A percentile compares a stretch with the other conserved stretches of the same genome.
These are phyloP conservation scores for Podaxis pistillaris DNA, from an alignment of 768 basidiomycete genomes.

Conservation along the genomic window DNA sequence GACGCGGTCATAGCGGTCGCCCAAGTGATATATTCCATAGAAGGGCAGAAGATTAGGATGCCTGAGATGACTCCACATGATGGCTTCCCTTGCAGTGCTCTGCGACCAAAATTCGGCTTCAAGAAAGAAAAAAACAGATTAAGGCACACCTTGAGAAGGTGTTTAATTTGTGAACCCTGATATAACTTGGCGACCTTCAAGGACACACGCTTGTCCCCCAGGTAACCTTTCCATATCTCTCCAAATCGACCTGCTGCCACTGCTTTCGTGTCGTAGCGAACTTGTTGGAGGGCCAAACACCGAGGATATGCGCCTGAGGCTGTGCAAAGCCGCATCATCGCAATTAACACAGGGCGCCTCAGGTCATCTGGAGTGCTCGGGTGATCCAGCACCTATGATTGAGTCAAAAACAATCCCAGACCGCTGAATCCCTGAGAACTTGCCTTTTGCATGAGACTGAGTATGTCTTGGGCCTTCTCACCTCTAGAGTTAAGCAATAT, in stretches of 20 bases:
- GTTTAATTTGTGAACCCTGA: conserved; percentile 18
- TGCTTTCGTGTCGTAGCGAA: conserved; percentile 16
- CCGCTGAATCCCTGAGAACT: neutral
- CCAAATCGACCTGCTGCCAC: conserved; percentile 25
- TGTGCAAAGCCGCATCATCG: conserved; percentile 20
- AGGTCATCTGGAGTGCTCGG: neutral
- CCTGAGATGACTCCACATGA: conserved; percentile 29
- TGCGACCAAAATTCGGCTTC: neutral
- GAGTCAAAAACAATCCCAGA: neutral
- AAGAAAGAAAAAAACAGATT: neutral
- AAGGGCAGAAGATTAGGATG: conserved; percentile 37
- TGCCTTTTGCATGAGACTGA: neutral
- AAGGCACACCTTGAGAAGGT: conserved; percentile 22
- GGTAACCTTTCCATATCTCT: conserved; percentile 28
- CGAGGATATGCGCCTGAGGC: conserved; percentile 26
- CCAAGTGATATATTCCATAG: conserved; percentile 29
- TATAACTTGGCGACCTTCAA: conserved; percentile 26
- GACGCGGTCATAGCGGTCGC: conserved; percentile 26
- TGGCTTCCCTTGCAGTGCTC: conserved; percentile 20
- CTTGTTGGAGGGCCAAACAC: conserved; percentile 21
- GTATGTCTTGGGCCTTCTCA: neutral
- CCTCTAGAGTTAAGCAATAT: neutral
- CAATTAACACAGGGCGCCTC: neutral
- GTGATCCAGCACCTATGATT: neutral
- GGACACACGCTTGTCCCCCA: conserved; percentile 20